These are phyloP conservation scores for Zymoseptoria ardabiliae DNA, from an alignment of 2,329 filamentous ascomycete species.

Conservation along the genomic window DNA sequence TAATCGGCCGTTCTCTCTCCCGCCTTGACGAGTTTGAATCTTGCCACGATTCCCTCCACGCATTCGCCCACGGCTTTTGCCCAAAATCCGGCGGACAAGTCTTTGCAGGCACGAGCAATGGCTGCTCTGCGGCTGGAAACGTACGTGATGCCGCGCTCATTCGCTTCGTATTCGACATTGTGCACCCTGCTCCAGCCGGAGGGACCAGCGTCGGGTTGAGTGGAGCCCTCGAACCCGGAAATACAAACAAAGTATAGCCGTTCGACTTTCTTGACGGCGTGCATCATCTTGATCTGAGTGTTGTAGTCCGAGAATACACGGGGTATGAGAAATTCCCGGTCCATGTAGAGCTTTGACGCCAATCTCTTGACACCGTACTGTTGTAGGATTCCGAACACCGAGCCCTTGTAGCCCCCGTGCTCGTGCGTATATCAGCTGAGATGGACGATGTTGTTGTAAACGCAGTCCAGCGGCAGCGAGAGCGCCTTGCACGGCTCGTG, in stretches of 20 bases:
- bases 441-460: not conserved
- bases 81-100: not conserved
- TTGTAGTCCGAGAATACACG: not conserved
- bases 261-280: not conserved
- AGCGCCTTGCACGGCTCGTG: slow-evolving; percentile 3
- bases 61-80: not conserved
- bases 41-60: not conserved
- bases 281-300: not conserved
- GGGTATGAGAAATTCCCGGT: not conserved
- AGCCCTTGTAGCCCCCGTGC: not conserved
- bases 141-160: not conserved
- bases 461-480: not conserved
- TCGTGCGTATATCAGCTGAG: not conserved
- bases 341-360: not conserved
- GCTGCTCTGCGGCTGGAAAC: not conserved
- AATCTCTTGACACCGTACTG: not conserved
- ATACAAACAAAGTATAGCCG: not conserved
- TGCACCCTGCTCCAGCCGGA: not conserved
- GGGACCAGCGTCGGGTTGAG: not conserved
- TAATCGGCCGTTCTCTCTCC: not conserved
- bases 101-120: not conserved
- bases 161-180: not conserved
- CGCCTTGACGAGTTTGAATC: not conserved
- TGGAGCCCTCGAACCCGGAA: not conserved
- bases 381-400: not conserved